Conservation (phyloP, 1,284 basidiomycete genomes). For the Tylopilus sp. region DNA sequence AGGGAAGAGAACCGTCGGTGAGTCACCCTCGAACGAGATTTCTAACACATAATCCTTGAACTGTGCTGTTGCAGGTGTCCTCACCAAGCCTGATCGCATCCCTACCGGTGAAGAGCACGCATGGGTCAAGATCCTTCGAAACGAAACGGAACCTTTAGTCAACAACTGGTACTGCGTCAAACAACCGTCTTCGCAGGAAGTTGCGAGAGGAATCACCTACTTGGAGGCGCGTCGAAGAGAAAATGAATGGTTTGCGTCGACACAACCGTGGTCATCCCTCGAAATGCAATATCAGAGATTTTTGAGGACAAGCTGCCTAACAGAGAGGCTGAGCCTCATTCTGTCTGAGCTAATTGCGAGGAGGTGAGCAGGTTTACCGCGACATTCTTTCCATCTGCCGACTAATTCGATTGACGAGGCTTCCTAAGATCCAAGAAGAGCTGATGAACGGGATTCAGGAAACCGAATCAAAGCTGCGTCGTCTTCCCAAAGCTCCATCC, state of each 20-base stretch:
- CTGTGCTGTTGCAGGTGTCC: slow-evolving; percentile 48
- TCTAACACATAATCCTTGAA: background rate
- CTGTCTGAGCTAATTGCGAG: slow-evolving; percentile 56
- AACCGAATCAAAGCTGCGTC: slow-evolving; percentile 34
- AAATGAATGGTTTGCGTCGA: slow-evolving; percentile 60
- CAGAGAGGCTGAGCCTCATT: slow-evolving; percentile 49
- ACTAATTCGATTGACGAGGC: slow-evolving; percentile 38
- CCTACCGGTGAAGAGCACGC: slow-evolving; percentile 51
- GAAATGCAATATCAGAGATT: slow-evolving; percentile 46
- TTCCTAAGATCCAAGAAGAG: slow-evolving; percentile 56
- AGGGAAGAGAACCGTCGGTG: slow-evolving; percentile 67
- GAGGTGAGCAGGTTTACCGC: slow-evolving; percentile 35
- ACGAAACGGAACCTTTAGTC: slow-evolving; percentile 50
- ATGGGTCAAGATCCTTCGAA: slow-evolving; percentile 58
- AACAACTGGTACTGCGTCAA: slow-evolving; percentile 73
- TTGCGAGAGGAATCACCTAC: slow-evolving; percentile 56
- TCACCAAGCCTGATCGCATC: slow-evolving; percentile 79
- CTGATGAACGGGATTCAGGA: slow-evolving; percentile 42
- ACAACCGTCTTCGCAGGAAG: slow-evolving; percentile 56
- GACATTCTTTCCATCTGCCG: background rate
- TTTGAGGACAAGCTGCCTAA: slow-evolving; percentile 52
- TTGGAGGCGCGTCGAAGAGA: slow-evolving; percentile 55
- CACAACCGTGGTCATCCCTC: slow-evolving; percentile 52
- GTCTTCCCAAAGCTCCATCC: slow-evolving; percentile 54
- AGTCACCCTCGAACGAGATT: slow-evolving; percentile 13